These are phyloP conservation scores for Paxillus rubicundulus DNA, from an alignment of 768 basidiomycete species.

Conservation along the genomic window DNA sequence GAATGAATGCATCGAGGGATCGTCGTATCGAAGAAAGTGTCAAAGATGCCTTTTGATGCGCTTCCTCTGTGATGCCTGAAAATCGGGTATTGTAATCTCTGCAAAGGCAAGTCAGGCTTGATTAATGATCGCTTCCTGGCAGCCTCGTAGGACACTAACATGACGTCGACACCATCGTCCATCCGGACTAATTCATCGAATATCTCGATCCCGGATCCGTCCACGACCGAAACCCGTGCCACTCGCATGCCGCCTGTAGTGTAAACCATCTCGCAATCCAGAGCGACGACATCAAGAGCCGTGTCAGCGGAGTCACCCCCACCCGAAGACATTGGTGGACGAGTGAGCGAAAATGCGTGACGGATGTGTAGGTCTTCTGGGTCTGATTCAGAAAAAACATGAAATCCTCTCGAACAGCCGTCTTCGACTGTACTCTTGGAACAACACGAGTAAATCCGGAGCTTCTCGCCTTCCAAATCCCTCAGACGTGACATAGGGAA, in stretches of 20 bases:
- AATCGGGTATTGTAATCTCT: slow-evolving; percentile 94
- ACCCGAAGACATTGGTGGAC: slow-evolving; percentile 13
- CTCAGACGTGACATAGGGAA: not conserved
- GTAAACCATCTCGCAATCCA: slow-evolving; percentile 98
- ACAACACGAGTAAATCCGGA: slow-evolving; percentile 78
- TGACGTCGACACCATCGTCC: slow-evolving; percentile 76
- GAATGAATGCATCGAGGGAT: slow-evolving; percentile 69
- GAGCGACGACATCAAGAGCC: slow-evolving; percentile 73
- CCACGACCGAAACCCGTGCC: slow-evolving; percentile 87
- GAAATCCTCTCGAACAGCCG: slow-evolving; percentile 77
- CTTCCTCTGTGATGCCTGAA: slow-evolving; percentile 70
- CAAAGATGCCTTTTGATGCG: slow-evolving; percentile 57
- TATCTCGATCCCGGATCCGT: slow-evolving; percentile 67
- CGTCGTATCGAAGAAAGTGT: slow-evolving; percentile 65
- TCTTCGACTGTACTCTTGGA: slow-evolving; percentile 53
- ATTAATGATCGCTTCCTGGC: not conserved
- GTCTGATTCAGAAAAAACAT: slow-evolving; percentile 86
- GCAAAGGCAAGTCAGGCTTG: slow-evolving; percentile 6
- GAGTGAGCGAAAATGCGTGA: slow-evolving; percentile 63
- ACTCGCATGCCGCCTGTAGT: slow-evolving; percentile 90
- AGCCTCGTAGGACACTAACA: slow-evolving; percentile 45
- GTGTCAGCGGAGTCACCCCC: slow-evolving; percentile 23
- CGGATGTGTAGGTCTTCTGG: slow-evolving; percentile 66
- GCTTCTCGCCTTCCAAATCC: slow-evolving; percentile 54
- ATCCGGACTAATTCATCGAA: slow-evolving; percentile 82